Evolutionary conservation across 257 asterid species (phyloP), one percentile per base, ranked within the genome.

Genomic region (Petunia secreta): DNA sequence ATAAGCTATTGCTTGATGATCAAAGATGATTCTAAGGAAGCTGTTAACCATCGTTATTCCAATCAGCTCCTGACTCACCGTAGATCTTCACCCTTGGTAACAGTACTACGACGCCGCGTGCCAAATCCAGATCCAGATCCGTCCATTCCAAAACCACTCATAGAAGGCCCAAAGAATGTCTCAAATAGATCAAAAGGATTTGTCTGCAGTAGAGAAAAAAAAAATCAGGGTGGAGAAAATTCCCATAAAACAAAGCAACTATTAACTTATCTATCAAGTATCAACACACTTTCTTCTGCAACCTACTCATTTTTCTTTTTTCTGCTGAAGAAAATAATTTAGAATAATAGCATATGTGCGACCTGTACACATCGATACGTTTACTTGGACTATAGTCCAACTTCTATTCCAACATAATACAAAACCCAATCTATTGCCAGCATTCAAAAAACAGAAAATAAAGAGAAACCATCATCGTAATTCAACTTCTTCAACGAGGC

Each of bases 171-270:
- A 83, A 96, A 96, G 85, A 96, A 94, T 63, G 99, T 92, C 87
- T 96, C 99, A 88, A 96, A 96, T 64, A 96, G 92, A 87, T 96
- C 99, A 88, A 96, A 92, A 52, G 99, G 99, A 84, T 96, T 94
- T 79, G 98, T 91, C 73, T 96, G 93, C 92, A 80, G 75, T 39
- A 80, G 66, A 83, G 41, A 58, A 65, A 68, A 34, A 38, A 8
- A 39, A 63, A 79, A 68, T 52, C 50, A 36, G 25, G 64, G 41
- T 63, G 38, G 52, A 52, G 52, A 10, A 10, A 16, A 60, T 65
- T 50, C 25, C 57, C 63, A 50, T 50, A 34, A 11, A 36, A 73
- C 77, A 59, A 71, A 13, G 82, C 34, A 78, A 1, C 5, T 46
- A 64, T 38, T 52, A 66, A 36, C 8, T 39, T 39, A 14, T 65